Conservation (phyloP, 768 basidiomycete species). For the Trametes elegans region DNA sequence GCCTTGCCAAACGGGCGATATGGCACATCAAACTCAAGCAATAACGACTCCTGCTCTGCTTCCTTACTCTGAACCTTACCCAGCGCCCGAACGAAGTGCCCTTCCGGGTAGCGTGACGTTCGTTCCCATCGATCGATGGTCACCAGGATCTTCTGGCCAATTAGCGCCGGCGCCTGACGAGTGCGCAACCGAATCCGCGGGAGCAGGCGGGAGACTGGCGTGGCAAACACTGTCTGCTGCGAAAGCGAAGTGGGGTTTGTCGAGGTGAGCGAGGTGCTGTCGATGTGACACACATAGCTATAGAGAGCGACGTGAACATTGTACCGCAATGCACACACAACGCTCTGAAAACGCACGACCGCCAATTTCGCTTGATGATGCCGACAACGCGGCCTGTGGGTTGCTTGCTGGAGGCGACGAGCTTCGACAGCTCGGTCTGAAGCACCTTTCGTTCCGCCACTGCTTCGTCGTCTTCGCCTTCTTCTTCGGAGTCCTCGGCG, state of each 20-base stretch:
- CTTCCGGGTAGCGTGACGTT: constrained; percentile 90
- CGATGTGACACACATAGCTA: constrained; percentile 94
- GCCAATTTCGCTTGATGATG: constrained; percentile 92
- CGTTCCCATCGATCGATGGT: constrained; percentile 91
- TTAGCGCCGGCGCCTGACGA: constrained; percentile 84
- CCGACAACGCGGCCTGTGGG: constrained; percentile 93
- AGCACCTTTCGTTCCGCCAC: constrained; percentile 31
- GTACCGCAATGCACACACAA: too few species aligned
- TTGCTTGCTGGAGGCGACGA: constrained; percentile 57
- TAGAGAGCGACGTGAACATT: not conserved
- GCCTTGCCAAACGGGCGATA: constrained; percentile 97
- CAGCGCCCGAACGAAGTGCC: constrained; percentile 91
- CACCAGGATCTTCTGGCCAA: constrained; percentile 94
- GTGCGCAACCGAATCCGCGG: constrained; percentile 94
- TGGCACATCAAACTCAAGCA: constrained; percentile 94
- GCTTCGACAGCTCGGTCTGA: constrained; percentile 24
- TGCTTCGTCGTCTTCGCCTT: constrained; percentile 37
- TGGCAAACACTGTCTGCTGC: constrained; percentile 91
- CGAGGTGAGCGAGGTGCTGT: constrained; percentile 82
- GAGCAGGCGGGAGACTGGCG: constrained; percentile 85
- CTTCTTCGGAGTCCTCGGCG: constrained; percentile 72
- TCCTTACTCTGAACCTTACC: constrained; percentile 93
- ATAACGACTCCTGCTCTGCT: constrained; percentile 90
- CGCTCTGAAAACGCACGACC: constrained; percentile 66
- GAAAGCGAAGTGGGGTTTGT: constrained; percentile 75